These are phyloP conservation scores for Clarkia xantiana DNA, from an alignment of 345 rosid genomes.

Conservation along the genomic window DNA sequence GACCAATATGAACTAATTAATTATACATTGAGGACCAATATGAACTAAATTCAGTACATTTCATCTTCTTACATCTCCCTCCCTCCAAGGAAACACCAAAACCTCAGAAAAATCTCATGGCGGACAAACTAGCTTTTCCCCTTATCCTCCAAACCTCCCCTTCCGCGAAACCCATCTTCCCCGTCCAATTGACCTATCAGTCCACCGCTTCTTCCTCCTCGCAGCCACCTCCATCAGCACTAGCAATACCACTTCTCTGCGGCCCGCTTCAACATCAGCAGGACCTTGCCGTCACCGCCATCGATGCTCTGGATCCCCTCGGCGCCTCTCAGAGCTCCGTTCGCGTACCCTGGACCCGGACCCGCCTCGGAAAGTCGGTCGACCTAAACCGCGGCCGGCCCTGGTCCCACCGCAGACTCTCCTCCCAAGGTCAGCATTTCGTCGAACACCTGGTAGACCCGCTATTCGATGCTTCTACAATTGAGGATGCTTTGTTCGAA, in stretches of 20 bases:
- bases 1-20: too few relatives aligned
- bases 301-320: conserved; percentile 2
- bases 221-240: conserved; percentile 6
- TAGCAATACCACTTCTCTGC: conserved; percentile 17
- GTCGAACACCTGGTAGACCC: conserved; percentile 40
- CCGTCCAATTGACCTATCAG: conserved; percentile 19
- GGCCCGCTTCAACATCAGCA: conserved; percentile 21
- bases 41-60: too few relatives aligned
- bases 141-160: conserved; percentile 54
- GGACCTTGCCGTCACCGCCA: conserved; percentile 13
- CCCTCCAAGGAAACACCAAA: conserved; percentile 5
- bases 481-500: conserved; percentile 24
- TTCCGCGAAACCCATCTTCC: conserved; percentile 30
- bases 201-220: conserved; percentile 9
- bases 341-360: conserved; percentile 23
- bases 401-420: conserved; percentile 57
- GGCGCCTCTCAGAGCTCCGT: neutral
- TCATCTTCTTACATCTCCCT: neutral
- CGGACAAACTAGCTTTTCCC: conserved; percentile 59
- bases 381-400: conserved; percentile 69
- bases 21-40: too few relatives aligned
- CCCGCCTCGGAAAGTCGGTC: conserved; percentile 46
- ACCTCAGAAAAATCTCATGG: conserved; percentile 23
- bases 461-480: conserved; percentile 29
- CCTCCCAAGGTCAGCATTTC: conserved; percentile 48